Conservation (phyloP, 2,329 filamentous ascomycete species). For the Claviceps lovelessii region DNA sequence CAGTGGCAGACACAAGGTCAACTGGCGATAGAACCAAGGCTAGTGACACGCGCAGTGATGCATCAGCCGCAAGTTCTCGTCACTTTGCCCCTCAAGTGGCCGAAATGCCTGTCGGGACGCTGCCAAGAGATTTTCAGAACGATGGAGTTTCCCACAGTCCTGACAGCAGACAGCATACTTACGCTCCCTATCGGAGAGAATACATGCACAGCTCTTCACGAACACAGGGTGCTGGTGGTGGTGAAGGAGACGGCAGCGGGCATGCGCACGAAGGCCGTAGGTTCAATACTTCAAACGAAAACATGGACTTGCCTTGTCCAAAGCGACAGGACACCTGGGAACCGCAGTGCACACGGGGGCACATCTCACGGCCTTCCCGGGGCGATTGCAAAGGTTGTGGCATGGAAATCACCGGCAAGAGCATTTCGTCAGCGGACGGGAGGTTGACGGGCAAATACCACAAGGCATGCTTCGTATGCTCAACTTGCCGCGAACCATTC, state of each 20-base stretch:
- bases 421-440: slow-evolving; percentile 84
- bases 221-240: neutral
- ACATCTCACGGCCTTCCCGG: slow-evolving; percentile 34
- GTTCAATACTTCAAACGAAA: neutral
- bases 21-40: slow-evolving; percentile 27
- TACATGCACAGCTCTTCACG: slow-evolving; percentile 3
- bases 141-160: slow-evolving; percentile 1
- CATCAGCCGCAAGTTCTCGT: slow-evolving; percentile 14
- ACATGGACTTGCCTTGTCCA: neutral
- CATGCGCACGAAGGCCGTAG: neutral
- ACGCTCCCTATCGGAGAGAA: neutral
- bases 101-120: slow-evolving; percentile 16
- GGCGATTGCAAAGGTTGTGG: slow-evolving; percentile 75
- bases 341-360: slow-evolving; percentile 25
- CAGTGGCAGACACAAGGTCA: slow-evolving; percentile 42
- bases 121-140: slow-evolving; percentile 11
- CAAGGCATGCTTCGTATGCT: slow-evolving; percentile 87
- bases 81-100: slow-evolving; percentile 13
- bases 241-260: too few relatives aligned
- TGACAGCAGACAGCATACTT: neutral
- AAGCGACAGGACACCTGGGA: neutral
- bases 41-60: slow-evolving; percentile 20
- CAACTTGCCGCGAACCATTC: slow-evolving; percentile 68
- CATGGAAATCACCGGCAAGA: slow-evolving; percentile 71
- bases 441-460: slow-evolving; percentile 87